Evolutionary conservation across 2,329 filamentous ascomycete genomes (phyloP).

Genomic region (Cercospora sojina): DNA sequence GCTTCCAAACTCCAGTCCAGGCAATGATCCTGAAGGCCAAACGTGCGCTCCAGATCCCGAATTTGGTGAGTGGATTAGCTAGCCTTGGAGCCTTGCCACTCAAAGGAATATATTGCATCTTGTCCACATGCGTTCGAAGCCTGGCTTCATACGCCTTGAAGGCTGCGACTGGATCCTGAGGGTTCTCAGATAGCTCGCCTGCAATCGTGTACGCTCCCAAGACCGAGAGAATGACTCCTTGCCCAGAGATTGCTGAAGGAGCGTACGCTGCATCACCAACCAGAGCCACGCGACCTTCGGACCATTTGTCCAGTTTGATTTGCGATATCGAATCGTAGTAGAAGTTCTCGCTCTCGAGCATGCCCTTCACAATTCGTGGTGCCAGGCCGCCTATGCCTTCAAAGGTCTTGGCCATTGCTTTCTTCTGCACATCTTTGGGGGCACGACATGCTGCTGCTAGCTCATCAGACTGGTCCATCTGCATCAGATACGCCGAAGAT

Average conservation of each 20-base stretch:
- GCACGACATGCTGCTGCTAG: slow-evolving; percentile 6
- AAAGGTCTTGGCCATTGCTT: slow-evolving; percentile 13
- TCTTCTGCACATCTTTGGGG: slow-evolving; percentile 17
- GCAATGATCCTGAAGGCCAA: slow-evolving; percentile 9
- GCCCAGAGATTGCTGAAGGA: slow-evolving; percentile 36
- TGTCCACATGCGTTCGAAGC: slow-evolving; percentile 24
- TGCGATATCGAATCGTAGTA: slow-evolving; percentile 46
- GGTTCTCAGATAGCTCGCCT: slow-evolving; percentile 34
- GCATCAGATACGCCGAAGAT: slow-evolving; percentile 22
- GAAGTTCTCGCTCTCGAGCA: slow-evolving; percentile 44
- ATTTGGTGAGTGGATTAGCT: slow-evolving; percentile 22
- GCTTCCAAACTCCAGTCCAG: slow-evolving; percentile 17
- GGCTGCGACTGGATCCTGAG: slow-evolving; percentile 21
- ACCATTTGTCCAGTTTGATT: slow-evolving; percentile 39
- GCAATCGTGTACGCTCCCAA: slow-evolving; percentile 43
- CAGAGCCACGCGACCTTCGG: slow-evolving; percentile 36
- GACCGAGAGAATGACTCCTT: slow-evolving; percentile 38
- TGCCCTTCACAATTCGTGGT: slow-evolving; percentile 37
- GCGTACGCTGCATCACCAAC: slow-evolving; percentile 43
- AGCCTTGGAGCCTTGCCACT: slow-evolving; percentile 23
- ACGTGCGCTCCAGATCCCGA: slow-evolving; percentile 11
- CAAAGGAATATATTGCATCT: slow-evolving; percentile 31
- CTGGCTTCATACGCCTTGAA: slow-evolving; percentile 26
- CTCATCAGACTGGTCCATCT: slow-evolving; percentile 11
- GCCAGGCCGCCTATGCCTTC: slow-evolving; percentile 17